Conservation (phyloP, 2,329 filamentous ascomycete genomes). For the Myriosclerotinia curreyana region DNA sequence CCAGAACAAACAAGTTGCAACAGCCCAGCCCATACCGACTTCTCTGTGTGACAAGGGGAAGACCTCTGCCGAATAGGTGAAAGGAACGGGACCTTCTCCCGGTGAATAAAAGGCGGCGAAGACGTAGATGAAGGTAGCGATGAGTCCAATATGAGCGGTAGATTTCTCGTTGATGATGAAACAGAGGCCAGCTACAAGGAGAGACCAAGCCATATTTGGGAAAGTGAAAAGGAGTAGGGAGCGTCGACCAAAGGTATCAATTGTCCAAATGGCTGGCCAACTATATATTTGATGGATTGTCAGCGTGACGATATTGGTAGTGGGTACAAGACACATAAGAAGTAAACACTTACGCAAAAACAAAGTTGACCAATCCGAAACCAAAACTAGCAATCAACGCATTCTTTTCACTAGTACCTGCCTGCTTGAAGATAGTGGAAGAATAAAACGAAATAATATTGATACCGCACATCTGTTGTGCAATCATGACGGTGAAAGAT, state of each 20-base stretch:
- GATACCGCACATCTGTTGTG: slow-evolving; percentile 39
- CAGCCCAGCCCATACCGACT: slow-evolving; percentile 60
- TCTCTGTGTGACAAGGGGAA: slow-evolving; percentile 62
- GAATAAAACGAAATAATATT: slow-evolving; percentile 77
- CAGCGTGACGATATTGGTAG: background rate
- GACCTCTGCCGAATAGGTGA: slow-evolving; percentile 59
- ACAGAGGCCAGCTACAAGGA: slow-evolving; percentile 58
- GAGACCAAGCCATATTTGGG: slow-evolving; percentile 63
- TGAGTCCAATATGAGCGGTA: slow-evolving; percentile 48
- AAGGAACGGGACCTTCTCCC: slow-evolving; percentile 60
- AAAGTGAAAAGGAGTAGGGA: slow-evolving; percentile 62
- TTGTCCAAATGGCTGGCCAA: slow-evolving; percentile 58
- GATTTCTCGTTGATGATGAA: slow-evolving; percentile 46
- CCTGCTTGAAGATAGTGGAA: slow-evolving; percentile 57
- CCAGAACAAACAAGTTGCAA: slow-evolving; percentile 58
- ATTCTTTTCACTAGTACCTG: slow-evolving; percentile 52
- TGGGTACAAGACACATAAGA: background rate
- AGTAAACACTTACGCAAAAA: slow-evolving; percentile 36
- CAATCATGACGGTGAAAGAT: slow-evolving; percentile 72
- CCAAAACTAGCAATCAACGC: slow-evolving; percentile 62
- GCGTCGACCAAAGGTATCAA: slow-evolving; percentile 62
- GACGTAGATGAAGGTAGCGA: slow-evolving; percentile 61
- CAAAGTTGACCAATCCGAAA: slow-evolving; percentile 62
- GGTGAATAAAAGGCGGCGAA: slow-evolving; percentile 65
- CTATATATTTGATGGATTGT: slow-evolving; percentile 57